Base-by-base conservation (phyloP, 2,329 filamentous ascomycete species). In the Neophaeococcomyces aloes region DNA sequence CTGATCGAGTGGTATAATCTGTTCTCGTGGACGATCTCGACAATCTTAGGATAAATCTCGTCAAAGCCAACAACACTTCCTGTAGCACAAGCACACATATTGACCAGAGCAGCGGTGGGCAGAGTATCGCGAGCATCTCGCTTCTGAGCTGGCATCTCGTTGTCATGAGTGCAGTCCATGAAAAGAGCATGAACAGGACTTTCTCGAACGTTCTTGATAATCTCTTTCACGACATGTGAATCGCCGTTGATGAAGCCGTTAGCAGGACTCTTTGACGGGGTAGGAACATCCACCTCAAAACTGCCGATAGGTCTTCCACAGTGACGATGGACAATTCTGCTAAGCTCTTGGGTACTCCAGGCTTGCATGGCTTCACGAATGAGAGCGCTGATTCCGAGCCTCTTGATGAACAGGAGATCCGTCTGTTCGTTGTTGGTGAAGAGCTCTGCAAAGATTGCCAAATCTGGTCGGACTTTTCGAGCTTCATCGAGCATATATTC, bases 161-260 rank as follows among this genome's bases (percentile, higher is more conserved):
- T 98, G 66, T 98, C 91, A 62, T 98, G 91, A 0, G 93, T 98
- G 64, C 93, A 98, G 61, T 98, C 93, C 87, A 96, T 96, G 65
- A 98, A 95, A 1, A 98, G 69, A 1, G 89, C 91, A 53, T 94
- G 88, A 0, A 96, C 83, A 3, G 88, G 86, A 3, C 79, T 84
- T n/a, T 83, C 81, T 53, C 86, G 85, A 62, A 98, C 88, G 49
- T 75, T 81, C 52, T 81, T 83, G 52, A 94, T 73, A 14, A 84
- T 75, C 55, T 89, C 82, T 56, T 57, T 57, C 56, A 57, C 29
- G 54, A 59, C 5, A 32, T 25, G 42, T 11, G 33, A 31, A 19
- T 43, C 33, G 14, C 46, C 48, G 57, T 11, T 61, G 61, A 32
- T 61, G 56, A 50, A 44, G 3, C 55, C 58, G 45, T 57, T 58